phyloP scores from a whole-genome alignment of 768 basidiomycete genomes.

The Fomitopsis pulvina region DNA sequence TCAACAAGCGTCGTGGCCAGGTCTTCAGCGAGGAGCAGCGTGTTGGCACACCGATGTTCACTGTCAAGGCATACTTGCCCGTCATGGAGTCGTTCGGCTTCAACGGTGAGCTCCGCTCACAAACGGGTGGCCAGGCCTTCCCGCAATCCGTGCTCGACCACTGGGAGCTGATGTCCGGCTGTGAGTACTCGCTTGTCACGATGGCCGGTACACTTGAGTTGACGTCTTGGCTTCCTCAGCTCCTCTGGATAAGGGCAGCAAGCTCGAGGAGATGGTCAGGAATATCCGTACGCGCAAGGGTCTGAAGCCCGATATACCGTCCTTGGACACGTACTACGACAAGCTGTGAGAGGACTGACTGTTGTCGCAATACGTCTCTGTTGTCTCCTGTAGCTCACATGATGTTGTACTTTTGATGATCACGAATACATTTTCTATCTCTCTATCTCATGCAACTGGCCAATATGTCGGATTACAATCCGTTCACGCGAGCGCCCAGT shows the following conservation, averaged over 20 bases:
- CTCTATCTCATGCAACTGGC: slow-evolving; percentile 9
- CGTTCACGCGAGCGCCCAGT: too few species aligned
- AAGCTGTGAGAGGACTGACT: slow-evolving; percentile 39
- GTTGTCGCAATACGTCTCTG: slow-evolving; percentile 8
- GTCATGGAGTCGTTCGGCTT: slow-evolving; percentile 94
- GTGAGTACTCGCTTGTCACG: slow-evolving; percentile 35
- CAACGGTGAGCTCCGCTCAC: slow-evolving; percentile 91
- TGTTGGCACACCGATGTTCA: slow-evolving; percentile 98
- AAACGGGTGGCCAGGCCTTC: slow-evolving; percentile 97
- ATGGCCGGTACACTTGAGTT: slow-evolving; percentile 6
- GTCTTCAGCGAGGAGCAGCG: slow-evolving; percentile 98
- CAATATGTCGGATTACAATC: background rate
- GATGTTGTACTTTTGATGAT: slow-evolving; percentile 14
- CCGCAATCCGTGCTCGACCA: slow-evolving; percentile 93
- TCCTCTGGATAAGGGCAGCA: slow-evolving; percentile 85
- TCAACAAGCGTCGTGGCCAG: slow-evolving; percentile 97
- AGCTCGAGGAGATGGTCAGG: slow-evolving; percentile 80
- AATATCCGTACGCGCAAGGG: slow-evolving; percentile 89
- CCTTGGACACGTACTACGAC: slow-evolving; percentile 90
- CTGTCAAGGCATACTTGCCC: slow-evolving; percentile 93
- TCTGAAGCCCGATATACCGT: slow-evolving; percentile 91
- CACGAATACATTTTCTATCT: slow-evolving; percentile 15
- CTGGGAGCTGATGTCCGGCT: slow-evolving; percentile 81
- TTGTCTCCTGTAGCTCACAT: slow-evolving; percentile 11
- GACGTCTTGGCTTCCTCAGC: slow-evolving; percentile 30